Percentiles rank a stretch among this genome's conserved stretches.
Evolutionary conservation across 2,329 filamentous ascomycete species (phyloP).

Genomic region (Aspergillus glaucus): DNA sequence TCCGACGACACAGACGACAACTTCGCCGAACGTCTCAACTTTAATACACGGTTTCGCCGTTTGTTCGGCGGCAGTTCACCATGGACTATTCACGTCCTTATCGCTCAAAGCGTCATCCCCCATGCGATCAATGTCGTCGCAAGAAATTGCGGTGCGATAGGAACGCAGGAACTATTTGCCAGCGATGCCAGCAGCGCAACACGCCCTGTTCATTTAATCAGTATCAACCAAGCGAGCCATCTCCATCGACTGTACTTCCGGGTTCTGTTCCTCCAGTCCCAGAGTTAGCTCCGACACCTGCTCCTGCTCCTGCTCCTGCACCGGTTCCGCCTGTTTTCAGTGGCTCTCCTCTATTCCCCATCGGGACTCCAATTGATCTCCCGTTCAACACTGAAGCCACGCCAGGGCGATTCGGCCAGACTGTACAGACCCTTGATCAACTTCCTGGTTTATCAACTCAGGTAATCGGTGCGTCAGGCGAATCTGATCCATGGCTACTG

Average conservation of each 20-base stretch:
- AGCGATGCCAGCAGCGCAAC: constrained; percentile 6
- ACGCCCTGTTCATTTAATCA: constrained; percentile 3
- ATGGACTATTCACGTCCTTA: constrained; percentile 12
- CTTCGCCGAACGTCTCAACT: background rate
- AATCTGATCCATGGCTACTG: constrained; percentile 29
- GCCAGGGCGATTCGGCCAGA: constrained; percentile 1
- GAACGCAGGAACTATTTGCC: constrained; percentile 4
- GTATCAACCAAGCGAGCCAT: background rate
- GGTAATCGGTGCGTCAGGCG: constrained; percentile 22
- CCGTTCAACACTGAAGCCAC: background rate
- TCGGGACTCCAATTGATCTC: background rate
- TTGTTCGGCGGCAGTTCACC: background rate
- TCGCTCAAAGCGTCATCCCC: constrained; percentile 17
- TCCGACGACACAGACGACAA: background rate
- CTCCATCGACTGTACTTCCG: background rate
- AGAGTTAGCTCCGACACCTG: background rate
- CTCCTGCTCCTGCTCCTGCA: background rate
- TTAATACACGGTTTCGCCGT: background rate
- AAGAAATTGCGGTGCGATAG: constrained; percentile 15
- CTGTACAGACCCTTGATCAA: constrained; percentile 18
- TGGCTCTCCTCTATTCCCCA: background rate
- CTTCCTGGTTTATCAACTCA: constrained; percentile 18
- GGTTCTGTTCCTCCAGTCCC: no score
- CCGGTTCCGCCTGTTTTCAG: background rate
- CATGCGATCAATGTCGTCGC: constrained; percentile 18